Evolutionary conservation across 2,329 filamentous ascomycete genomes (phyloP).

Genomic region (Pestalotiopsis sp.): DNA sequence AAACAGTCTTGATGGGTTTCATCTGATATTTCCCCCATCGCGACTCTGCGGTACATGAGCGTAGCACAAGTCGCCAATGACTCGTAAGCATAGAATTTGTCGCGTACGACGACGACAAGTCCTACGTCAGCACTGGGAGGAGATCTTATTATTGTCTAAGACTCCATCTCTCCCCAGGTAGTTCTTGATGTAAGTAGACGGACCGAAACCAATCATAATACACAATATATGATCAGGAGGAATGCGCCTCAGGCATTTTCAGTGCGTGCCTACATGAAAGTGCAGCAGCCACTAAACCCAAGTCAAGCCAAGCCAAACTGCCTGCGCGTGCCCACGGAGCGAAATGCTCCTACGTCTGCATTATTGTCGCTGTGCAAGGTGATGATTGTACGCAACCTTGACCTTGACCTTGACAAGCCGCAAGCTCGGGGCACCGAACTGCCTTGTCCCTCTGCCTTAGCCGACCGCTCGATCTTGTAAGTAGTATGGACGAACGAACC

Average conservation of each 20-base stretch:
- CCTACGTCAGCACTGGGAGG: background rate
- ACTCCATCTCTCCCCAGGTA: background rate
- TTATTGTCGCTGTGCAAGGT: background rate
- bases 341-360: background rate
- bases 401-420: background rate
- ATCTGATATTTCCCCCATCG: background rate
- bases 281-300: background rate
- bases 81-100: background rate
- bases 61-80: background rate
- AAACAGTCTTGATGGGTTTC: background rate
- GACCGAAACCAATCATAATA: background rate
- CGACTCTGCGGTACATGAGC: background rate
- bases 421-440: background rate
- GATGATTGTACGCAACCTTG: too few species aligned
- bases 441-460: background rate
- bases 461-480: background rate
- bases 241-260: background rate
- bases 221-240: background rate
- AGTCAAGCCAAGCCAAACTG: background rate
- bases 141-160: background rate
- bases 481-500: background rate
- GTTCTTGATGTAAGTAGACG: background rate
- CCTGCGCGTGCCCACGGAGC: background rate
- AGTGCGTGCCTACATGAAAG: background rate
- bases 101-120: background rate